These are phyloP conservation scores for Podospora fimiseda DNA, from an alignment of 495 filamentous ascomycete species.

Conservation along the genomic window DNA sequence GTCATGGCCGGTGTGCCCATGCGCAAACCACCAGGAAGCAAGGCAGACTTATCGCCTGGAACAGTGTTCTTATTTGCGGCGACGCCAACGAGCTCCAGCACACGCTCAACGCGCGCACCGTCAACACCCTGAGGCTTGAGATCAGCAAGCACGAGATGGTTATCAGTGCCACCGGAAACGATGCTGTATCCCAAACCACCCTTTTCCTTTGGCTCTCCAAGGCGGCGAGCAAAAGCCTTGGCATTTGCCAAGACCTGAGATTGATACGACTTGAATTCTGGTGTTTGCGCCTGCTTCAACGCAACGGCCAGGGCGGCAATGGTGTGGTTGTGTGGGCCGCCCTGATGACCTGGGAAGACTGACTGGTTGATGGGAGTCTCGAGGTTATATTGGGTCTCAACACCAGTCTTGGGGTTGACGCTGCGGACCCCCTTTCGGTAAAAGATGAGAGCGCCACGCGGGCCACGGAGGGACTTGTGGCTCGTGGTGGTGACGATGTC, in stretches of 20 bases:
- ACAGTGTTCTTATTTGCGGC: constrained; percentile 99
- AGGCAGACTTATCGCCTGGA: constrained; percentile 85
- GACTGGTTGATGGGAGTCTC: constrained; percentile 92
- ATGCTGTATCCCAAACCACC: constrained; percentile 81
- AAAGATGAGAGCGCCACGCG: constrained; percentile 97
- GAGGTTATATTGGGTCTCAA: constrained; percentile 78
- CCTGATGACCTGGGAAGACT: constrained; percentile 98
- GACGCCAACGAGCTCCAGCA: constrained; percentile 89
- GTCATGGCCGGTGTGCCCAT: constrained; percentile 98
- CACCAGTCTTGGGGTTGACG: constrained; percentile 78
- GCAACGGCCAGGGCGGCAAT: constrained; percentile 94
- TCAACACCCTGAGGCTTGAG: constrained; percentile 86
- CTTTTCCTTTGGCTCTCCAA: constrained; percentile 65
- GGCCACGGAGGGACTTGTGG: constrained; percentile 93
- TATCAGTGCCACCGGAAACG: constrained; percentile 91
- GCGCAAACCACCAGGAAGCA: constrained; percentile 85
- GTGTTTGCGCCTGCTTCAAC: constrained; percentile 81
- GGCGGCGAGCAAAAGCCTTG: constrained; percentile 69
- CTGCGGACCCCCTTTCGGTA: constrained; percentile 84
- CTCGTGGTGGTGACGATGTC: constrained; percentile 98
- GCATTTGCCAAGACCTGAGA: constrained; percentile 81
- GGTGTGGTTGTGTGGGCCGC: constrained; percentile 97
- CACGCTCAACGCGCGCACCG: constrained; percentile 87
- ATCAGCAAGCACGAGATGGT: constrained; percentile 93
- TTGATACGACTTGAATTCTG: constrained; percentile 88